Percentiles rank a stretch among this genome's conserved stretches.
Conservation (phyloP, 768 basidiomycete species). For the Rhodotorula babjevae region DNA sequence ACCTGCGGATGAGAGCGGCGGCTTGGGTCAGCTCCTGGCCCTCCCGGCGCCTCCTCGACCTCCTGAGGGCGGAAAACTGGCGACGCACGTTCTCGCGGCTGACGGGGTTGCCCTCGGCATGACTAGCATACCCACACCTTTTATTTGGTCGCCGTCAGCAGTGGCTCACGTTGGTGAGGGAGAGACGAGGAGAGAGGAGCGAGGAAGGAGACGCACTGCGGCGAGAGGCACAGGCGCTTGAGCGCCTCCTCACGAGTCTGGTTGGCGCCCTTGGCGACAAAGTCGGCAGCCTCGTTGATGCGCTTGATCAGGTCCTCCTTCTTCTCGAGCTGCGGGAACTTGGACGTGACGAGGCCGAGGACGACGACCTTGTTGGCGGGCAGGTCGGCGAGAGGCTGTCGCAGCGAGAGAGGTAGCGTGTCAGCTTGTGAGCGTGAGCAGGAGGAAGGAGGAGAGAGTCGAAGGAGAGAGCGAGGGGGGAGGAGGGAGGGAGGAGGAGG, state of each 20-base stretch:
- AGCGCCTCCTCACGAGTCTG: conserved; percentile 54
- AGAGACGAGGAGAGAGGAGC: too few relatives aligned
- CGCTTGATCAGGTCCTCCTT: conserved; percentile 54
- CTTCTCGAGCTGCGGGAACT: conserved; percentile 53
- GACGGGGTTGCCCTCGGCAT: conserved; percentile 59
- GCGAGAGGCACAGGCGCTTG: conserved; percentile 55
- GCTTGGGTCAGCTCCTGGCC: too few relatives aligned
- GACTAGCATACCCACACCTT: conserved; percentile 56
- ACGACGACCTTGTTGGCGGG: conserved; percentile 43
- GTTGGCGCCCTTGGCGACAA: conserved; percentile 52
- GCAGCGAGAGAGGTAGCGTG: neutral
- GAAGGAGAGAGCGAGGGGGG: too few relatives aligned
- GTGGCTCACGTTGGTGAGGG: too few relatives aligned
- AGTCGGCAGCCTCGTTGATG: conserved; percentile 57
- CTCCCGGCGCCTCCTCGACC: too few relatives aligned
- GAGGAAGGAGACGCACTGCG: conserved; percentile 52
- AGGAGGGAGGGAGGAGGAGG: too few relatives aligned
- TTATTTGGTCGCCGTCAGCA: too few relatives aligned
- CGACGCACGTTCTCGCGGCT: conserved; percentile 50
- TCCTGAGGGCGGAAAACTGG: neutral
- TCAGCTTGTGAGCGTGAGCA: neutral
- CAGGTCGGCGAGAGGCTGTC: conserved; percentile 41
- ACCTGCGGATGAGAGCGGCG: neutral
- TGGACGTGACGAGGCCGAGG: conserved; percentile 43
- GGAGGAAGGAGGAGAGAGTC: neutral